Conservation (phyloP, 2,329 filamentous ascomycete genomes). For the Sordariomycetes sp. region DNA sequence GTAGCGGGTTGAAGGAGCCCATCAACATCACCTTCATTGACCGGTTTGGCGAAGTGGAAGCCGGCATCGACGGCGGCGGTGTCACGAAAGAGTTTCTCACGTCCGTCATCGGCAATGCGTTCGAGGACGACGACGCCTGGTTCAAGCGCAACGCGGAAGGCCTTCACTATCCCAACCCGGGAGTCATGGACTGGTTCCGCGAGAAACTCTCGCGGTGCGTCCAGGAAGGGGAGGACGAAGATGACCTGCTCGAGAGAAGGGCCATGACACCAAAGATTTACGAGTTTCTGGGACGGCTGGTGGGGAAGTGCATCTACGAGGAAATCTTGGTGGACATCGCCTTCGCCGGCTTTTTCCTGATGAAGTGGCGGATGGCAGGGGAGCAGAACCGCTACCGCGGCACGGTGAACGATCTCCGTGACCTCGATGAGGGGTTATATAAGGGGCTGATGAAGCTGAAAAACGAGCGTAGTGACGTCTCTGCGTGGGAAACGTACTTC, state of each 20-base stretch:
- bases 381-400: conserved; percentile 52
- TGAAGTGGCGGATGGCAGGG: conserved; percentile 64
- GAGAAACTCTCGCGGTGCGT: conserved; percentile 36
- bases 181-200: conserved; percentile 58
- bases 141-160: conserved; percentile 74
- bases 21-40: conserved; percentile 97
- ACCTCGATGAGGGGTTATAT: conserved; percentile 85
- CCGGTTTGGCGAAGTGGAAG: conserved; percentile 74
- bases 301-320: conserved; percentile 96
- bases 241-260: not conserved
- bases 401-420: conserved; percentile 88
- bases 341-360: conserved; percentile 90
- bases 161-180: conserved; percentile 80
- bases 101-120: conserved; percentile 77
- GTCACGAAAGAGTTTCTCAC: conserved; percentile 97
- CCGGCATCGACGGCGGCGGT: conserved; percentile 91
- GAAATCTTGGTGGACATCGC: conserved; percentile 87
- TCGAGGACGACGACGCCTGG: conserved; percentile 51
- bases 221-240: not conserved
- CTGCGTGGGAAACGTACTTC: conserved; percentile 64
- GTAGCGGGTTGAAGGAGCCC: conserved; percentile 79
- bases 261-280: conserved; percentile 57
- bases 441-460: conserved; percentile 76
- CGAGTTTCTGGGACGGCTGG: conserved; percentile 84
- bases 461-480: conserved; percentile 72